These are phyloP conservation scores for Lumnitzera racemosa DNA, from an alignment of 345 rosid genomes.

Conservation along the genomic window DNA sequence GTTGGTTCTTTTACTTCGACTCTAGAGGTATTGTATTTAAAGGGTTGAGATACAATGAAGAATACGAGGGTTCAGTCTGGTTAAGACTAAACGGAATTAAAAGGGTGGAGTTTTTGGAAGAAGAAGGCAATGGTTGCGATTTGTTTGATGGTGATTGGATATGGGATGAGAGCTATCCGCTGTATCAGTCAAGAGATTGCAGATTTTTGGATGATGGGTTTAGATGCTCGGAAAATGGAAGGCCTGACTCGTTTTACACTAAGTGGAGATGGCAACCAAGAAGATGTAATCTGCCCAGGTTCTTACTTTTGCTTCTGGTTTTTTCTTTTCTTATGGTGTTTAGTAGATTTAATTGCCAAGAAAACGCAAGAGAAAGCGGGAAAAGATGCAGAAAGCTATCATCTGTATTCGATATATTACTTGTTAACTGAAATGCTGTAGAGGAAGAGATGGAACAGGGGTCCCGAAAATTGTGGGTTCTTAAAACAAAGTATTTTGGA, in stretches of 20 bases:
- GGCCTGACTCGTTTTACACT: slow-evolving; percentile 76
- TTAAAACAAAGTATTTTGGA: too few species aligned
- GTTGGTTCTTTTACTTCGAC: slow-evolving; percentile 4
- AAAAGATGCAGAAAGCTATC: too few species aligned
- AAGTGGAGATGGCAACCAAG: slow-evolving; percentile 99
- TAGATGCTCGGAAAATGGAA: slow-evolving; percentile 79
- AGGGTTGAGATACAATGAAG: neutral
- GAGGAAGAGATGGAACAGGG: too few species aligned
- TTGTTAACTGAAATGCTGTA: too few species aligned
- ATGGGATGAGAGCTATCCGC: slow-evolving; percentile 87
- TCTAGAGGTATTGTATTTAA: neutral
- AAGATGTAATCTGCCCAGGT: slow-evolving; percentile 84
- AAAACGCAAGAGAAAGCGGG: too few species aligned
- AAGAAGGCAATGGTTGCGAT: slow-evolving; percentile 53
- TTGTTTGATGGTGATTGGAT: slow-evolving; percentile 87
- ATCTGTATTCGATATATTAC: too few species aligned
- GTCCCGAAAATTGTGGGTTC: too few species aligned
- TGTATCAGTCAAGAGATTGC: slow-evolving; percentile 84
- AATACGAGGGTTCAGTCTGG: slow-evolving; percentile 5
- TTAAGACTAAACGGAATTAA: slow-evolving; percentile 6
- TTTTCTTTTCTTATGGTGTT: neutral
- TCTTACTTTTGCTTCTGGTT: neutral
- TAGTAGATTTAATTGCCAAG: neutral
- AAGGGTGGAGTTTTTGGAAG: slow-evolving; percentile 53
- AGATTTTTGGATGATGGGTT: slow-evolving; percentile 76